These are phyloP conservation scores for Speleostelium caveatum DNA, from an alignment of 78 protist genomes.

Conservation along the genomic window DNA sequence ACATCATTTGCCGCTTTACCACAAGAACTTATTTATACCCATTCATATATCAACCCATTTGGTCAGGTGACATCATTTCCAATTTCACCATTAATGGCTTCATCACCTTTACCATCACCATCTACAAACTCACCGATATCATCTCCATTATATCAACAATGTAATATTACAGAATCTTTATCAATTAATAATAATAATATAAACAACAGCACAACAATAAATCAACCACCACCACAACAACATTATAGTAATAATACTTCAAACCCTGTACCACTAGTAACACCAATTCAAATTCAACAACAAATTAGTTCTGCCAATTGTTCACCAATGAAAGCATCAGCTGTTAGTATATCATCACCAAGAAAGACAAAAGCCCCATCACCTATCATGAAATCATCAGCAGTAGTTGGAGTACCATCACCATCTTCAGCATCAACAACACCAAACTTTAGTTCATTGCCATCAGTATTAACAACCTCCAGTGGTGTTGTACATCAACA, in stretches of 20 bases:
- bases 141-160: background rate
- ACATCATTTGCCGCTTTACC: no score
- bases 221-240: background rate
- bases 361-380: background rate
- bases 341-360: background rate
- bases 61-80: background rate
- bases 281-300: background rate
- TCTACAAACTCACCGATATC: background rate
- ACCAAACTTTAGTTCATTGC: background rate
- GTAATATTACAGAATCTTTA: background rate
- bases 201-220: background rate
- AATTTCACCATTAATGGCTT: background rate
- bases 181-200: background rate
- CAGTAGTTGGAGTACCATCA: conserved; percentile 16
- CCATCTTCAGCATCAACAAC: conserved; percentile 12
- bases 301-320: background rate
- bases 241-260: background rate
- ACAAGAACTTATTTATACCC: no score
- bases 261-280: background rate
- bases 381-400: background rate
- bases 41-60: background rate
- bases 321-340: background rate
- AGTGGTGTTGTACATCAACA: background rate
- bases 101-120: background rate
- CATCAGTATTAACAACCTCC: background rate